Evolutionary conservation across 2,329 filamentous ascomycete species (phyloP).

Genomic region (Metarhizium humberi): DNA sequence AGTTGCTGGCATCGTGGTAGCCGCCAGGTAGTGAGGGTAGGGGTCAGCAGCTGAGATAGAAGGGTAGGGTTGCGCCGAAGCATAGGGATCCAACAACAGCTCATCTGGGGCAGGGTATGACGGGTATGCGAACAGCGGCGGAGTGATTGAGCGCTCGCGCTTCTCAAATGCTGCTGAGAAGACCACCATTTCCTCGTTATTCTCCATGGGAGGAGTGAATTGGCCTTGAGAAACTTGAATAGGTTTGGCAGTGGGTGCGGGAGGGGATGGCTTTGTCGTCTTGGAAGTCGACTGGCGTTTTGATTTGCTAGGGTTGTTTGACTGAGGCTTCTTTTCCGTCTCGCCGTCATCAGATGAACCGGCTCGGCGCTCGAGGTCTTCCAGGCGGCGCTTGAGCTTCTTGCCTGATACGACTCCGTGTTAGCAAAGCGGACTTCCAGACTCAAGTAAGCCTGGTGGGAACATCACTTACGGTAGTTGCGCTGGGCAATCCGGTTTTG

Average conservation of each 20-base stretch:
- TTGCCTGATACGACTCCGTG: constrained; percentile 49
- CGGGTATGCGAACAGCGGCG: constrained; percentile 58
- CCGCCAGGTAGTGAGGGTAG: constrained; percentile 46
- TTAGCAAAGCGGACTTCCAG: neutral
- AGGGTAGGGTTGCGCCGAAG: constrained; percentile 41
- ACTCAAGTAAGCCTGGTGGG: neutral
- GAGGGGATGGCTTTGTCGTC: constrained; percentile 17
- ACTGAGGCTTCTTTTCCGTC: constrained; percentile 27
- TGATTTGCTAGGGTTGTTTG: constrained; percentile 25
- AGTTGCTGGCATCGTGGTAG: constrained; percentile 45
- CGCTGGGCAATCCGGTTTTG: constrained; percentile 97
- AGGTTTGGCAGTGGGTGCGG: constrained; percentile 25
- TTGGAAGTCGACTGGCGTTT: constrained; percentile 24
- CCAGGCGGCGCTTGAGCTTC: constrained; percentile 83
- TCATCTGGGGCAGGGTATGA: constrained; percentile 60
- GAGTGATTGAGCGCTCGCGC: constrained; percentile 61
- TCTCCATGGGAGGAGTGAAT: constrained; percentile 52
- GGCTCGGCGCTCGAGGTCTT: constrained; percentile 74
- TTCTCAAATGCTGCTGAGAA: constrained; percentile 51
- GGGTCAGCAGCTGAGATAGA: constrained; percentile 40
- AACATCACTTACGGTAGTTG: constrained; percentile 70
- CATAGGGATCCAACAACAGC: constrained; percentile 51
- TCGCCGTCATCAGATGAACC: constrained; percentile 43
- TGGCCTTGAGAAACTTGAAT: constrained; percentile 37
- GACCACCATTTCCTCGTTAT: constrained; percentile 57